These are phyloP conservation scores for Hypoxylon intermedium DNA, from an alignment of 495 filamentous ascomycete genomes.

Conservation along the genomic window DNA sequence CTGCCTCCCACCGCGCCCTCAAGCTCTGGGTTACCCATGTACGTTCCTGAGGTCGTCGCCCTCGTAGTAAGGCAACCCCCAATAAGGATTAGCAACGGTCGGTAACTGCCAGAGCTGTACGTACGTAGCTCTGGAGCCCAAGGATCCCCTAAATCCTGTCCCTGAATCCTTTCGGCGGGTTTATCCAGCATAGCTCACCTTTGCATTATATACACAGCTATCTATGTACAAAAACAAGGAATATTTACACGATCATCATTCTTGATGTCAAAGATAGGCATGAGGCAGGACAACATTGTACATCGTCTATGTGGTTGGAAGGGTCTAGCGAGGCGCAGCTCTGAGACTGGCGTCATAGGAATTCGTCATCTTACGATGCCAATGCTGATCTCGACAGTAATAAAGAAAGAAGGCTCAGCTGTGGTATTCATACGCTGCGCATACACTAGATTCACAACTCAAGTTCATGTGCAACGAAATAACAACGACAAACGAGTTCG, in stretches of 20 bases:
- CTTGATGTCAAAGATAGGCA: background rate
- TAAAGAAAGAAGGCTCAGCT: background rate
- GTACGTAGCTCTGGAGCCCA: no score
- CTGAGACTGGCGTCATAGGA: constrained; percentile 17
- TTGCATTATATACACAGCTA: background rate
- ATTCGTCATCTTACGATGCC: constrained; percentile 17
- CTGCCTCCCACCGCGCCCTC: background rate
- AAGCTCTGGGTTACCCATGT: background rate
- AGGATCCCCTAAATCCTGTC: no score
- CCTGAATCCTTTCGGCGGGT: background rate
- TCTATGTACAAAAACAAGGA: background rate
- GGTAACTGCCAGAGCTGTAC: constrained; percentile 19
- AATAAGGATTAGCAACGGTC: constrained; percentile 27
- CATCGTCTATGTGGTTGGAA: constrained; percentile 8
- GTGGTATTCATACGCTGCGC: background rate
- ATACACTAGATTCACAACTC: background rate
- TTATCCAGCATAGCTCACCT: background rate
- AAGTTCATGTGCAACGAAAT: background rate
- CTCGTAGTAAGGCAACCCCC: no score
- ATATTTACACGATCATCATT: background rate
- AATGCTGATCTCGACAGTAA: constrained; percentile 15
- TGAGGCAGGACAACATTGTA: background rate
- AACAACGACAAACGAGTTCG: no score
- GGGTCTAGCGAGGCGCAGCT: constrained; percentile 18
- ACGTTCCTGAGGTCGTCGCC: background rate